Evolutionary conservation across 306 rosid genomes (phyloP).

Genomic region (Biancaea sappan): DNA sequence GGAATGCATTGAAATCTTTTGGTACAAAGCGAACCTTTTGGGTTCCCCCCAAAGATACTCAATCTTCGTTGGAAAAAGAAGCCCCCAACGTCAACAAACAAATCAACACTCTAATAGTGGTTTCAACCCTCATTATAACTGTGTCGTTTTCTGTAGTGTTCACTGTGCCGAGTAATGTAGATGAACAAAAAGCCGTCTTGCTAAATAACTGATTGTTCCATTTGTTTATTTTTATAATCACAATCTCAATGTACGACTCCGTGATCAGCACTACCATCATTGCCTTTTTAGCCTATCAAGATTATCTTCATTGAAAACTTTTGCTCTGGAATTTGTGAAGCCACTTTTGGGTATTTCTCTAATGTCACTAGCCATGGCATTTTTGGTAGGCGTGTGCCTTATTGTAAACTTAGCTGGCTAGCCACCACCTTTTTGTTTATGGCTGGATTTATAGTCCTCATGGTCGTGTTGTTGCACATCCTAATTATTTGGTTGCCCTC

Average conservation of each 20-base stretch:
- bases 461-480: background rate
- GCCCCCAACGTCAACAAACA: background rate
- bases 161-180: conserved; percentile 21
- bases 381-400: conserved; percentile 35
- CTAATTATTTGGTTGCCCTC: conserved; percentile 3
- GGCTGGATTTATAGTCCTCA: background rate
- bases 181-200: conserved; percentile 5
- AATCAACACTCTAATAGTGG: conserved; percentile 29
- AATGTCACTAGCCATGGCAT: conserved; percentile 29
- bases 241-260: conserved; percentile 36
- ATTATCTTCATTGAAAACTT: too few relatives aligned
- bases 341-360: conserved; percentile 39
- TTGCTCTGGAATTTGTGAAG: background rate
- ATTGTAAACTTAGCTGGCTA: conserved; percentile 26
- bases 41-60: background rate
- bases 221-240: conserved; percentile 17
- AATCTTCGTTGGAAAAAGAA: too few relatives aligned
- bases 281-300: conserved; percentile 23
- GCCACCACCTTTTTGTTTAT: background rate
- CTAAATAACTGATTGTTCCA: background rate
- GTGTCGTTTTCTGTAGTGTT: conserved; percentile 37
- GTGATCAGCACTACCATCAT: conserved; percentile 20
- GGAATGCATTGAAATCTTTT: conserved; percentile 4
- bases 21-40: background rate
- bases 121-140: conserved; percentile 27